A percentile compares a stretch with the other conserved stretches of the same genome.
Evolutionary conservation across 257 asterid species (phyloP).

Genomic region (Cruciata laevipes): DNA sequence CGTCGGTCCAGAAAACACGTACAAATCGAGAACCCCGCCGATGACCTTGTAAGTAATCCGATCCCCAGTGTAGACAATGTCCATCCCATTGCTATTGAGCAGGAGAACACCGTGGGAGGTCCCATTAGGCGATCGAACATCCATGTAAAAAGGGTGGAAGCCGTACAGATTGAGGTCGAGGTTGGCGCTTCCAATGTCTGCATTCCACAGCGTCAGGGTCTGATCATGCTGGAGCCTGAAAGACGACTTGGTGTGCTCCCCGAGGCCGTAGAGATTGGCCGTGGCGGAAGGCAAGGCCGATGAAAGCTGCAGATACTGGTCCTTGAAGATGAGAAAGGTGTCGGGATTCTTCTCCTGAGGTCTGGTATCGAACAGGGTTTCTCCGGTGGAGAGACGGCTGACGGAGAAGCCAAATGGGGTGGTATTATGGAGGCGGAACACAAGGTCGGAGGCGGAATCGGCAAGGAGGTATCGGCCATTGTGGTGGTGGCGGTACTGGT

Average conservation of each 20-base stretch:
- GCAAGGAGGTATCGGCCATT: slow-evolving; percentile 12
- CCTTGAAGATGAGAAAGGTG: slow-evolving; percentile 42
- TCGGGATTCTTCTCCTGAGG: slow-evolving; percentile 16
- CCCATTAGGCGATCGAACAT: slow-evolving; percentile 62
- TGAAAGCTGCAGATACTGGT: slow-evolving; percentile 81
- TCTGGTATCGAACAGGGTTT: slow-evolving; percentile 32
- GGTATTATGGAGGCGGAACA: slow-evolving; percentile 30
- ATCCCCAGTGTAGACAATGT: slow-evolving; percentile 56
- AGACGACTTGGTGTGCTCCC: slow-evolving; percentile 74
- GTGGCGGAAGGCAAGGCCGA: slow-evolving; percentile 45
- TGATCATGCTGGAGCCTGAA: slow-evolving; percentile 49
- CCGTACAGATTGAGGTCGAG: slow-evolving; percentile 73
- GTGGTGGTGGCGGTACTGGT: background rate
- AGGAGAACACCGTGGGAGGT: slow-evolving; percentile 65
- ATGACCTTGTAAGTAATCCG: slow-evolving; percentile 71
- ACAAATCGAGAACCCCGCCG: slow-evolving; percentile 75
- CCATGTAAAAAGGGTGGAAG: slow-evolving; percentile 87
- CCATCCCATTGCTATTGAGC: slow-evolving; percentile 87
- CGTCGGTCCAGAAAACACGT: slow-evolving; percentile 70
- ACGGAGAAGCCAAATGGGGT: slow-evolving; percentile 34
- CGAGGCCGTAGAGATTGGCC: slow-evolving; percentile 71
- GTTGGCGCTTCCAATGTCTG: slow-evolving; percentile 52
- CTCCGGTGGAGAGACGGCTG: slow-evolving; percentile 30
- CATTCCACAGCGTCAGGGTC: slow-evolving; percentile 78
- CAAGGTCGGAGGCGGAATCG: slow-evolving; percentile 24